Conservation (phyloP, 2,329 filamentous ascomycete genomes). For the Stachybotrys chartarum region DNA sequence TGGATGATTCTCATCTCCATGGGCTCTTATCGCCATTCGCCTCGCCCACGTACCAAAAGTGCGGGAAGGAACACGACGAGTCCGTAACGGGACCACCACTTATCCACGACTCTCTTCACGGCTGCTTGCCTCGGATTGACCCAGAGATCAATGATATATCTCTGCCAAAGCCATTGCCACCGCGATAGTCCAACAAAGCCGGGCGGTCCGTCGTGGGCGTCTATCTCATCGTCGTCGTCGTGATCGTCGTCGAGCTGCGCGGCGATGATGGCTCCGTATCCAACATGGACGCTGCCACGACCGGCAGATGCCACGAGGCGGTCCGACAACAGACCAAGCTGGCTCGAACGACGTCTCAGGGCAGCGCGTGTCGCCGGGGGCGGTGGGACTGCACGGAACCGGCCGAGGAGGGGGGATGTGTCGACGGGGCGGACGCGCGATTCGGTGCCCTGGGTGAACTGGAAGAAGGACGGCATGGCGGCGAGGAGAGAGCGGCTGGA, state of each 20-base stretch:
- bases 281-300: conserved; percentile 48
- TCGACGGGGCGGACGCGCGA: conserved; percentile 45
- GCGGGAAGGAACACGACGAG: conserved; percentile 56
- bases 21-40: not conserved
- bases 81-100: conserved; percentile 58
- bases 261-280: conserved; percentile 47
- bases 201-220: not conserved
- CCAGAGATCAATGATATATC: conserved; percentile 45
- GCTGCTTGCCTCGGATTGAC: conserved; percentile 52
- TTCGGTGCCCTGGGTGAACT: conserved; percentile 60
- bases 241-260: conserved; percentile 29
- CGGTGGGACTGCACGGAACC: conserved; percentile 56
- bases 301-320: conserved; percentile 19
- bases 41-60: conserved; percentile 38
- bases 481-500: not conserved
- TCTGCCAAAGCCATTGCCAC: conserved; percentile 26
- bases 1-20: not conserved
- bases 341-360: conserved; percentile 20
- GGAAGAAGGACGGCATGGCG: conserved; percentile 57
- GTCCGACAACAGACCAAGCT: conserved; percentile 32
- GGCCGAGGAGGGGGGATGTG: conserved; percentile 54
- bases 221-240: conserved; percentile 16
- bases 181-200: conserved; percentile 9
- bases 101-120: conserved; percentile 50
- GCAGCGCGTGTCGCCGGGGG: conserved; percentile 27